phyloP scores from a whole-genome alignment of 176 grass and related monocot species.

The Cenchrus americanus region DNA sequence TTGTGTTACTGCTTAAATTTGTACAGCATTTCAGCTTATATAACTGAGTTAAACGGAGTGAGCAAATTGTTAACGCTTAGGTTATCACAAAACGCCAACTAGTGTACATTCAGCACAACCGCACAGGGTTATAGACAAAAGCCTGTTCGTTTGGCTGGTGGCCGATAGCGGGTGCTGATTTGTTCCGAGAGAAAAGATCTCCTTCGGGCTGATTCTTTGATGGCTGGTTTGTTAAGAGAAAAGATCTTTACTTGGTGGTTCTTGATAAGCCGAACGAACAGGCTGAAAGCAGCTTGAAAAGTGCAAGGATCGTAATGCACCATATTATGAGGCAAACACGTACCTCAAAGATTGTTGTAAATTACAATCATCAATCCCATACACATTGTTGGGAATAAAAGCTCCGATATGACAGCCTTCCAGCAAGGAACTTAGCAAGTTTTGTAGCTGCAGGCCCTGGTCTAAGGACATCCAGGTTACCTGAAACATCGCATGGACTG shows the following conservation, averaged over 20 bases:
- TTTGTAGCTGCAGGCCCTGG: slow-evolving; percentile 67
- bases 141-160: too few relatives aligned
- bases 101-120: not conserved
- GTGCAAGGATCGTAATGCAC: not conserved
- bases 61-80: not conserved
- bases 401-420: slow-evolving; percentile 51
- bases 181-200: too few relatives aligned
- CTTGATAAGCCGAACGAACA: too few relatives aligned
- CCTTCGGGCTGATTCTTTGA: too few relatives aligned
- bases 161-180: too few relatives aligned
- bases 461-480: slow-evolving; percentile 77
- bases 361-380: slow-evolving; percentile 64
- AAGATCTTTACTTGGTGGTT: too few relatives aligned
- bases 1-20: too few relatives aligned
- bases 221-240: too few relatives aligned
- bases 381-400: slow-evolving; percentile 76
- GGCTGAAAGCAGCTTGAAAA: not conserved
- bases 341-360: not conserved
- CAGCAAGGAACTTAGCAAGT: slow-evolving; percentile 64
- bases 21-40: too few relatives aligned
- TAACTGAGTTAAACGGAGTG: too few relatives aligned
- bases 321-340: not conserved
- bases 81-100: not conserved
- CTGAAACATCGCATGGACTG: slow-evolving; percentile 69
- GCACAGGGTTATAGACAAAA: not conserved